Percentiles rank a stretch among this genome's conserved stretches.
These are phyloP conservation scores for Emmonsiellopsis sp. DNA, from an alignment of 2,329 filamentous ascomycete genomes.

Conservation along the genomic window DNA sequence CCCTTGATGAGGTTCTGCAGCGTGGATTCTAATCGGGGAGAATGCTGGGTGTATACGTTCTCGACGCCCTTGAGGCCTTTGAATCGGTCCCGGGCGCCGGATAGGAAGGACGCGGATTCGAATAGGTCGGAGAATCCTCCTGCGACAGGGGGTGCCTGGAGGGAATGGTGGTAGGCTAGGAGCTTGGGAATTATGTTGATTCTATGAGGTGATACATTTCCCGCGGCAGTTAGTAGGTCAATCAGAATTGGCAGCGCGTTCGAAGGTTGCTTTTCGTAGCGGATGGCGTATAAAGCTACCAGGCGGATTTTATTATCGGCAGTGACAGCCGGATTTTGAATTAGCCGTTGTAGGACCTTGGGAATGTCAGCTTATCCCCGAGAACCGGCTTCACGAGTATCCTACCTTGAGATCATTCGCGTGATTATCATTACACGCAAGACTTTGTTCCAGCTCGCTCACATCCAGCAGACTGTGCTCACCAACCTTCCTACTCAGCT, in stretches of 20 bases:
- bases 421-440: conserved; percentile 96
- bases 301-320: conserved; percentile 77
- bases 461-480: conserved; percentile 86
- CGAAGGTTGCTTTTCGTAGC: conserved; percentile 78
- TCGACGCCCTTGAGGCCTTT: conserved; percentile 96
- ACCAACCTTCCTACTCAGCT: conserved; percentile 79
- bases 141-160: conserved; percentile 67
- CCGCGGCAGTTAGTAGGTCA: conserved; percentile 75
- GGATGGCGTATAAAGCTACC: conserved; percentile 87
- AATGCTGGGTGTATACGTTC: conserved; percentile 98
- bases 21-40: conserved; percentile 74
- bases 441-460: conserved; percentile 90
- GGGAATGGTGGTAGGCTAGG: conserved; percentile 73
- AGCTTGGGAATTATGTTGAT: conserved; percentile 75
- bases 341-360: conserved; percentile 73
- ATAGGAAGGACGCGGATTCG: conserved; percentile 83
- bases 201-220: conserved; percentile 64
- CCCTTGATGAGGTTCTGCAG: conserved; percentile 92
- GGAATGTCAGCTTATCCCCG: background rate
- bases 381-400: background rate
- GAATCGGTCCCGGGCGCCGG: conserved; percentile 74
- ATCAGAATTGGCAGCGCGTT: conserved; percentile 77
- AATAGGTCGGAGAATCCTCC: conserved; percentile 85
- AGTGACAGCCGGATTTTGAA: conserved; percentile 68
- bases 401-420: conserved; percentile 76